Percentiles rank a stretch among this genome's conserved stretches.
Conservation (phyloP, 1,284 basidiomycete species). For the Takashimella koratensis region DNA sequence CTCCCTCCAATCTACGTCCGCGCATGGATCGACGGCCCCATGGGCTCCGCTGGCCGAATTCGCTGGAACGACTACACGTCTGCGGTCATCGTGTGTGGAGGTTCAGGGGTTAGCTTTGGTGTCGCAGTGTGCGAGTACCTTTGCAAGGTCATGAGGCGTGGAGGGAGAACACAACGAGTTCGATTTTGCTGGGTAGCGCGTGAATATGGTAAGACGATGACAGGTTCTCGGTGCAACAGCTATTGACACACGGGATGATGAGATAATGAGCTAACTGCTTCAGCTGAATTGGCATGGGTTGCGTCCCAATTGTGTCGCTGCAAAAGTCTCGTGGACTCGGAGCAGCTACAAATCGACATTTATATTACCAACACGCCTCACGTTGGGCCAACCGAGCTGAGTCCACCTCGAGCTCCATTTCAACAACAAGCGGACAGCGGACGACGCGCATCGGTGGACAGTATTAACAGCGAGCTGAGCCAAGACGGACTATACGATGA, state of each 20-base stretch:
- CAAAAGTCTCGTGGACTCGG: constrained; percentile 59
- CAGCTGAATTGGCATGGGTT: constrained; percentile 80
- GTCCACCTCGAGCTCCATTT: constrained; percentile 53
- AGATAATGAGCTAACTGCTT: background rate
- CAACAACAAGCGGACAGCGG: constrained; percentile 11
- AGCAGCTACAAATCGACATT: constrained; percentile 69
- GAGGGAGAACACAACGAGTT: constrained; percentile 59
- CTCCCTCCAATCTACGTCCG: constrained; percentile 52
- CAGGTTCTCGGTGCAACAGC: background rate
- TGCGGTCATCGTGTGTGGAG: constrained; percentile 69
- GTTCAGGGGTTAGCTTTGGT: constrained; percentile 75
- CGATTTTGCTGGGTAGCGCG: constrained; percentile 80
- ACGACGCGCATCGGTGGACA: constrained; percentile 5
- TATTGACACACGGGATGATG: background rate
- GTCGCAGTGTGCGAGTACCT: constrained; percentile 68
- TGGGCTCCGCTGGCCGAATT: constrained; percentile 67
- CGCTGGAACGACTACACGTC: constrained; percentile 64
- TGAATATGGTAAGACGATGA: constrained; percentile 63
- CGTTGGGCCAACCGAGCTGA: constrained; percentile 11
- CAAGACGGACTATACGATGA: background rate
- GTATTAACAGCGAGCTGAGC: background rate
- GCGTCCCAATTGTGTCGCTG: constrained; percentile 67
- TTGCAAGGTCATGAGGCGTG: constrained; percentile 60
- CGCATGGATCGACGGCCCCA: constrained; percentile 70
- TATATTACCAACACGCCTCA: constrained; percentile 62